These are phyloP conservation scores for Planoprotostelium fungivorum DNA, from an alignment of 78 protist species.

Conservation along the genomic window DNA sequence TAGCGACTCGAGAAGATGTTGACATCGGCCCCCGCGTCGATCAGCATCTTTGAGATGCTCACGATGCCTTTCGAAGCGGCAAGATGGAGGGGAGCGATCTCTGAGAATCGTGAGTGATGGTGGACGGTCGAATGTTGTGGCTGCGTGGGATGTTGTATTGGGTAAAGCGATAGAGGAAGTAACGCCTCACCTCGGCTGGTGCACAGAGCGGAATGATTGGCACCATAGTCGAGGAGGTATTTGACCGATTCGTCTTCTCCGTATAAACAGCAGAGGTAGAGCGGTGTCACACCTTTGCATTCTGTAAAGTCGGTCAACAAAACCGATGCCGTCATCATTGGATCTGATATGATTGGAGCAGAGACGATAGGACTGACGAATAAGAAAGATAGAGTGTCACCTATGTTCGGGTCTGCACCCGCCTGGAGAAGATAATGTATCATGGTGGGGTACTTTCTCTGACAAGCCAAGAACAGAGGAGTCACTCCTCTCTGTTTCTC, in stretches of 20 bases:
- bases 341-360: no score
- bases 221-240: neutral
- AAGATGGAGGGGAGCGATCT: neutral
- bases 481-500: neutral
- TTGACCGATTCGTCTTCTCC: neutral
- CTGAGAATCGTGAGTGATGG: neutral
- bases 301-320: neutral
- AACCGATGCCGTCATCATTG: neutral
- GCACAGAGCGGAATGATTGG: neutral
- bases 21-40: neutral
- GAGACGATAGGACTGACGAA: no score
- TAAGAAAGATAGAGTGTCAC: neutral
- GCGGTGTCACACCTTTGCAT: neutral
- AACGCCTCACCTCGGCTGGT: neutral
- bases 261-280: neutral
- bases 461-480: neutral
- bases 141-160: no score
- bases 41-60: neutral
- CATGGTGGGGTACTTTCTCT: neutral
- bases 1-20: neutral
- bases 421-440: neutral
- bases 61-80: neutral
- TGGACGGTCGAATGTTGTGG: no score
- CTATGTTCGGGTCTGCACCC: neutral
- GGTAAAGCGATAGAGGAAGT: no score